Base-by-base conservation (phyloP, 805 yeast genomes). In the Pichia scutulata region DNA sequence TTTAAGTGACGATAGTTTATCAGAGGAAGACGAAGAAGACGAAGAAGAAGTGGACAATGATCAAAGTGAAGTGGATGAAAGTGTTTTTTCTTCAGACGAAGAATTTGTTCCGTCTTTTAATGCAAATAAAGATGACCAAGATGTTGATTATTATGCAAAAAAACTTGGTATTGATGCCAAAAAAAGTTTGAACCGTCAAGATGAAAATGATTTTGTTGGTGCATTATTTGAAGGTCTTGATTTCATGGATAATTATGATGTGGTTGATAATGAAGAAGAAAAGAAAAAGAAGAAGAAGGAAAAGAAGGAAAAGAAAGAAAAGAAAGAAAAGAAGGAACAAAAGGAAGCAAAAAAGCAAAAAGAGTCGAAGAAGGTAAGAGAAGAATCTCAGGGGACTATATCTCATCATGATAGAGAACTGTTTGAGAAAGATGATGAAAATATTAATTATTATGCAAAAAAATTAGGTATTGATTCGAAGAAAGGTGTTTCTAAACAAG, bases 91-190 rank as follows among this genome's bases (percentile, higher is more conserved):
- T 55, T 28, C 51, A 45, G 46, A 55, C 28, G 47, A 52, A 23
- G 55, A 59, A 46, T 51, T 54, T 52, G 57, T 49, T 39, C 40
- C 43, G 46, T 48, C 50, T 26, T 41, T 39, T 25, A 19, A 50
- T 51, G 14, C 43, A 45, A 41, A 5, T 4, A 47, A 51, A 54
- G 95, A 86, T 60, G 92, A 87, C 52, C 81, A 80, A 51, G 96
- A 90, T 48, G 81, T 87, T 68, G 78, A 75, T 42, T 89, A 84
- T 61, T 92, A 89, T 63, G 92, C 97, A 2, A 85, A 84, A 55
- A 83, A 86, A 60, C 71, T 90, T 12, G 95, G 93, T 1, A 64
- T 87, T 56, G 71, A 73, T 48, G 79, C 81, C 52, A 77, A 80
- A 1, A 75, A 73, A 47, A 73, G 72, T 18, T 69, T 84, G 44